These are phyloP conservation scores for Arachis monticola DNA, from an alignment of 331 rosid genomes.

Conservation along the genomic window DNA sequence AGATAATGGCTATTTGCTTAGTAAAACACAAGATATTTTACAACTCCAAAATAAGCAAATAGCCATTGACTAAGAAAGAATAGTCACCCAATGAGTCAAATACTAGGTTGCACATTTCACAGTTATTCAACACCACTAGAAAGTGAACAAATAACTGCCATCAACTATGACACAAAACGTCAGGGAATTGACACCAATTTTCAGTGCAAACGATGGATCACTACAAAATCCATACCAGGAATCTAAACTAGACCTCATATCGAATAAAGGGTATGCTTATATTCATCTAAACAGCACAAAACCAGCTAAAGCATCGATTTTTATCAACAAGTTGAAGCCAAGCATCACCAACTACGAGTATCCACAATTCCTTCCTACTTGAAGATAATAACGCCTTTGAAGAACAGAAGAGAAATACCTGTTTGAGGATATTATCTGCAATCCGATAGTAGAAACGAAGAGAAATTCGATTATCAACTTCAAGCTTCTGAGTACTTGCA, in stretches of 20 bases:
- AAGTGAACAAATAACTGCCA: not conserved
- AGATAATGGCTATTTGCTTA: not conserved
- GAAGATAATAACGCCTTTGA: not conserved
- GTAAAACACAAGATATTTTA: constrained; percentile 1
- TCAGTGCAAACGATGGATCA: not conserved
- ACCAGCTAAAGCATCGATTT: constrained; percentile 12
- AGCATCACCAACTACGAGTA: not conserved
- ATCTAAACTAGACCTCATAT: not conserved
- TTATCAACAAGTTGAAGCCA: constrained; percentile 3
- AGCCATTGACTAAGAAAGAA: not conserved
- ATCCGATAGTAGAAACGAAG: constrained; percentile 76
- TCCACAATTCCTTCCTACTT: not conserved
- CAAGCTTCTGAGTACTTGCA: constrained; percentile 62
- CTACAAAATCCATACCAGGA: not conserved
- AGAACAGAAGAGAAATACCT: constrained; percentile 50
- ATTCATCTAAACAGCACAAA: not conserved
- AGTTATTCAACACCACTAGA: not conserved
- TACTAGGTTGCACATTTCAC: not conserved
- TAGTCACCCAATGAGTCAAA: not conserved
- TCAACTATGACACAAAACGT: not conserved
- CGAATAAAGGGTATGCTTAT: constrained; percentile 5
- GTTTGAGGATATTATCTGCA: constrained; percentile 75
- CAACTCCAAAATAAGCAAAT: constrained; percentile 3
- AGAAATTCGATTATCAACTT: constrained; percentile 75
- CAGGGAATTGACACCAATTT: not conserved